Evolutionary conservation across 1,139 yeast genomes (phyloP).

Genomic region (Hanseniaspora gamundiae): DNA sequence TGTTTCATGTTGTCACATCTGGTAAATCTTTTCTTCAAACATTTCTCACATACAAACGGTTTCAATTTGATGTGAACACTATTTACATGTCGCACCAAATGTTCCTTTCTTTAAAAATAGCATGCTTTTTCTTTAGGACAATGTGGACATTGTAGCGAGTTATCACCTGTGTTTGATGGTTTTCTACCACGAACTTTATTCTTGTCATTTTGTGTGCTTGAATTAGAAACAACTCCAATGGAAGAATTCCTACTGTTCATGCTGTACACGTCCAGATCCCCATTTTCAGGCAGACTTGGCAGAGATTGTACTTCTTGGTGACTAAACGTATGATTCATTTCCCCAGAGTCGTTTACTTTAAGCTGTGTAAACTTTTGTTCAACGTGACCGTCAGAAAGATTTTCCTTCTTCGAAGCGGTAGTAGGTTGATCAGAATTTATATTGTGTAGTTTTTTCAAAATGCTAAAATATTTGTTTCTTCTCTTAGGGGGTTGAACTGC

Average conservation of each 20-base stretch:
- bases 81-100: constrained; percentile 63
- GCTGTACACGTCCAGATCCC: background rate
- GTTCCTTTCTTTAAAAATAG: constrained; percentile 62
- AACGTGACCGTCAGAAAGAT: too few relatives aligned
- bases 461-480: background rate
- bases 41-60: constrained; percentile 60
- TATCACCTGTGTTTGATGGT: constrained; percentile 5
- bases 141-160: constrained; percentile 5
- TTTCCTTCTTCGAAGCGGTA: too few relatives aligned
- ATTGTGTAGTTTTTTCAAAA: background rate
- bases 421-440: too few relatives aligned
- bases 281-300: background rate
- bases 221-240: background rate
- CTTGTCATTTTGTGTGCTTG: constrained; percentile 2
- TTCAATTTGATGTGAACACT: constrained; percentile 64
- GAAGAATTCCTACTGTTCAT: background rate
- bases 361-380: too few relatives aligned
- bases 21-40: constrained; percentile 55
- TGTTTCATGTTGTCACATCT: constrained; percentile 67
- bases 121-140: constrained; percentile 3
- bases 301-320: background rate
- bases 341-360: too few relatives aligned
- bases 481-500: background rate
- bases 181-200: constrained; percentile 5
- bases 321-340: too few relatives aligned